phyloP scores from a whole-genome alignment of 345 rosid species.

The Citrus inodora region DNA sequence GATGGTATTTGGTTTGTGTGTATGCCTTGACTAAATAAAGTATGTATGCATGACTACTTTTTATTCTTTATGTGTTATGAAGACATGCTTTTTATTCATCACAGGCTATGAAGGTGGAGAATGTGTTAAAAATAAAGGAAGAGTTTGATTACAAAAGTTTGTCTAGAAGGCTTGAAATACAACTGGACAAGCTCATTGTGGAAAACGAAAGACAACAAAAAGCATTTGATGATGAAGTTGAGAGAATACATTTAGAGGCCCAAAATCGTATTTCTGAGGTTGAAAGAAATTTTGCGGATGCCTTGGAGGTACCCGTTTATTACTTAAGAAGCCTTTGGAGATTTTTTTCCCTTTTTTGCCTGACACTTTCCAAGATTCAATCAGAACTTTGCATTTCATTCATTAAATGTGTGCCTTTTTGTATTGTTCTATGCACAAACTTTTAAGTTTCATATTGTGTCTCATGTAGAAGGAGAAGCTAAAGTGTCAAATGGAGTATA shows the following conservation, averaged over 20 bases:
- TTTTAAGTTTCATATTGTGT: background rate
- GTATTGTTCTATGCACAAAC: background rate
- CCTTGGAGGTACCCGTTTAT: slow-evolving; percentile 65
- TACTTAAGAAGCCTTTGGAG: slow-evolving; percentile 1
- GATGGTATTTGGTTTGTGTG: background rate
- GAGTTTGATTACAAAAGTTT: slow-evolving; percentile 98
- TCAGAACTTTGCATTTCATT: background rate
- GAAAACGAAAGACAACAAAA: slow-evolving; percentile 97
- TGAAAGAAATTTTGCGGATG: slow-evolving; percentile 77
- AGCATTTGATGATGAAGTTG: slow-evolving; percentile 81
- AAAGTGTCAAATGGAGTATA: slow-evolving; percentile 85
- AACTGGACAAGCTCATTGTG: slow-evolving; percentile 82
- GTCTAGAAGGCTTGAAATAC: slow-evolving; percentile 86
- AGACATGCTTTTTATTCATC: slow-evolving; percentile 3
- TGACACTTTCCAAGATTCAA: background rate
- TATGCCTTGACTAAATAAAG: background rate
- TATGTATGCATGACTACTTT: background rate
- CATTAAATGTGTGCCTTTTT: background rate
- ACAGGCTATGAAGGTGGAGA: slow-evolving; percentile 99
- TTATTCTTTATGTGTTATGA: background rate
- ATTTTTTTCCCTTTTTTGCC: background rate
- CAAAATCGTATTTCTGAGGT: slow-evolving; percentile 71
- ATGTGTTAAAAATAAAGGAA: slow-evolving; percentile 97
- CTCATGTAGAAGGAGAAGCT: slow-evolving; percentile 68
- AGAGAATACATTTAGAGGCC: slow-evolving; percentile 71